Evolutionary conservation across 2,329 filamentous ascomycete genomes (phyloP).

Genomic region (Fusarium sp.): DNA sequence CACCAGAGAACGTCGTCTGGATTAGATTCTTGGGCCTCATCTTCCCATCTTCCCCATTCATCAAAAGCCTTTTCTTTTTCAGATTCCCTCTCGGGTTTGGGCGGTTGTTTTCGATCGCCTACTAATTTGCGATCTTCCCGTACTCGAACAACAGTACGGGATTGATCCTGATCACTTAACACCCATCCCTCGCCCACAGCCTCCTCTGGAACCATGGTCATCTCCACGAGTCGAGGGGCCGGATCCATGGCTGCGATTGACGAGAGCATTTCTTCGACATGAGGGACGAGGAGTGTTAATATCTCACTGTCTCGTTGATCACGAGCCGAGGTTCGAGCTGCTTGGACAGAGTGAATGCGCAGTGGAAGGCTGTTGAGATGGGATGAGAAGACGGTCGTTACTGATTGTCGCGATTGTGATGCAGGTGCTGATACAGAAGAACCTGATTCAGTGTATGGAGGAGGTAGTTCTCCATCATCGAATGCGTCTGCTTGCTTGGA

Average conservation of each 20-base stretch:
- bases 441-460: constrained; percentile 45
- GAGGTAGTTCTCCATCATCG: constrained; percentile 43
- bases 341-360: constrained; percentile 56
- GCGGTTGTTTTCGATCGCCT: constrained; percentile 21
- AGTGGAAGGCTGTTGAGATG: constrained; percentile 57
- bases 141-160: constrained; percentile 54
- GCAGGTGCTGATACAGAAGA: constrained; percentile 17
- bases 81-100: constrained; percentile 1
- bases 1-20: constrained; percentile 59
- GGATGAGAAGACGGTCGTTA: constrained; percentile 53
- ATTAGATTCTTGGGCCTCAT: constrained; percentile 29
- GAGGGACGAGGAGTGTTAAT: constrained; percentile 58
- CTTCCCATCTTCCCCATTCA: constrained; percentile 63
- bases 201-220: constrained; percentile 62
- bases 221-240: constrained; percentile 56
- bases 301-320: constrained; percentile 58
- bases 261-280: constrained; percentile 60
- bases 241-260: constrained; percentile 55
- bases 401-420: constrained; percentile 15
- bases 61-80: constrained; percentile 54
- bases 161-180: constrained; percentile 54
- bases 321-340: constrained; percentile 54
- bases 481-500: constrained; percentile 33
- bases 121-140: constrained; percentile 29
- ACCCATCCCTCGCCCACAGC: constrained; percentile 58